Percentiles rank a stretch among this genome's conserved stretches.
Conservation (phyloP, 2,329 filamentous ascomycete genomes). For the Stagonosporopsis rhizophila region DNA sequence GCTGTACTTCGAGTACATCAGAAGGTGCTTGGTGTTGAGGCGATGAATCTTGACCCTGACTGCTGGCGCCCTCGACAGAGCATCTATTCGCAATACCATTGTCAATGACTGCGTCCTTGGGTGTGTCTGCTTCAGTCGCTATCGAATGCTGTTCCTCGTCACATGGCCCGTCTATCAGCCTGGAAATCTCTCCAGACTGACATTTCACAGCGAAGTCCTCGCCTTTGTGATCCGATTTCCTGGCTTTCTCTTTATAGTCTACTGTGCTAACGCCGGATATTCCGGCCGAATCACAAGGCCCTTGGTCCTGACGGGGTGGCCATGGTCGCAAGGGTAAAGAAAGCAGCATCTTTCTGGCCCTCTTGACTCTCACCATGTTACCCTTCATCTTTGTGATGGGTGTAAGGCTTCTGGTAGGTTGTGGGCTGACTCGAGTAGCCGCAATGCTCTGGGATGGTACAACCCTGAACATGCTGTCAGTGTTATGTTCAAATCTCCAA, state of each 20-base stretch:
- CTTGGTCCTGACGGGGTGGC: background rate
- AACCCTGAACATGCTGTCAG: background rate
- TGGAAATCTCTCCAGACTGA: background rate
- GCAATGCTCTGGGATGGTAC: too few species aligned
- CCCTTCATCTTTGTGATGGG: background rate
- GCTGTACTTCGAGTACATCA: background rate
- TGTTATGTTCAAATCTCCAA: background rate
- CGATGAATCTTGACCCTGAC: background rate
- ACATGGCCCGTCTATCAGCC: background rate
- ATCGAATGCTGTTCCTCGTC: background rate
- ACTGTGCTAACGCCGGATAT: background rate
- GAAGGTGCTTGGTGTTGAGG: background rate
- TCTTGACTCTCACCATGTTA: background rate
- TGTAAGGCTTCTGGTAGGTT: background rate
- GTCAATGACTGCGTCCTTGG: background rate
- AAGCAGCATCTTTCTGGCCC: background rate
- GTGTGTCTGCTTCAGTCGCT: background rate
- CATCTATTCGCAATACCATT: too few species aligned
- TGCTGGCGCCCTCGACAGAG: background rate
- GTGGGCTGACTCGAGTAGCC: background rate
- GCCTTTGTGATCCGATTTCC: fast-evolving
- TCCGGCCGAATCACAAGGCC: background rate
- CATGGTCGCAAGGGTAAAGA: background rate
- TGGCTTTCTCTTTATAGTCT: background rate
- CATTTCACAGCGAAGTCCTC: background rate